phyloP scores from a whole-genome alignment of 768 basidiomycete species.

The Phylloporus sp. region DNA sequence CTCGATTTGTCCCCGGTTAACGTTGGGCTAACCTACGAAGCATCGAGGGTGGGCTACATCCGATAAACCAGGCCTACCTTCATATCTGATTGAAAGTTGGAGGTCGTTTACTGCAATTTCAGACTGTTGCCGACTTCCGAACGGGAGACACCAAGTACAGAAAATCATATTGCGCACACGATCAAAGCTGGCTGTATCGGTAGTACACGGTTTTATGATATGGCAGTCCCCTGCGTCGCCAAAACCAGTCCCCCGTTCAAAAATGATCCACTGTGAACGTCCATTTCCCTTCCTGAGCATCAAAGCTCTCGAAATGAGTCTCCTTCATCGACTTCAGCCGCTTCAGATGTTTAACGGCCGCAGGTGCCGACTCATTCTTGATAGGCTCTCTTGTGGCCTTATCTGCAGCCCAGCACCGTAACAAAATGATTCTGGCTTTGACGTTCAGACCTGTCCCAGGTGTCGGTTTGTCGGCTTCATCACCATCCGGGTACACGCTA shows the following conservation, averaged over 20 bases:
- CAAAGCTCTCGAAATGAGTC: slow-evolving; percentile 80
- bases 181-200: background rate
- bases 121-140: slow-evolving; percentile 1
- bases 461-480: slow-evolving; percentile 79
- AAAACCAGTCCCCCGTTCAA: slow-evolving; percentile 33
- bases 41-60: background rate
- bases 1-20: slow-evolving; percentile 39
- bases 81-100: slow-evolving; percentile 8
- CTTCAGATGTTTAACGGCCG: slow-evolving; percentile 67
- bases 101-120: background rate
- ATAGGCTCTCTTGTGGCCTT: slow-evolving; percentile 89
- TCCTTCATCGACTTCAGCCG: slow-evolving; percentile 79
- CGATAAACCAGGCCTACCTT: slow-evolving; percentile 4
- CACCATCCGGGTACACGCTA: slow-evolving; percentile 87
- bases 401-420: slow-evolving; percentile 84
- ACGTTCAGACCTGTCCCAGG: slow-evolving; percentile 88
- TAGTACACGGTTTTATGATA: slow-evolving; percentile 6
- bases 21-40: slow-evolving; percentile 15
- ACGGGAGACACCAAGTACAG: background rate
- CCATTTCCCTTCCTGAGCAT: slow-evolving; percentile 82
- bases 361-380: slow-evolving; percentile 72
- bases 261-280: slow-evolving; percentile 94
- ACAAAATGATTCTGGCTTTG: slow-evolving; percentile 67
- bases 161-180: slow-evolving; percentile 13
- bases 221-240: slow-evolving; percentile 3